Evolutionary conservation across 257 asterid species (phyloP), one percentile per base, ranked within the genome.

Genomic region (Oldenlandia corymbosa): DNA sequence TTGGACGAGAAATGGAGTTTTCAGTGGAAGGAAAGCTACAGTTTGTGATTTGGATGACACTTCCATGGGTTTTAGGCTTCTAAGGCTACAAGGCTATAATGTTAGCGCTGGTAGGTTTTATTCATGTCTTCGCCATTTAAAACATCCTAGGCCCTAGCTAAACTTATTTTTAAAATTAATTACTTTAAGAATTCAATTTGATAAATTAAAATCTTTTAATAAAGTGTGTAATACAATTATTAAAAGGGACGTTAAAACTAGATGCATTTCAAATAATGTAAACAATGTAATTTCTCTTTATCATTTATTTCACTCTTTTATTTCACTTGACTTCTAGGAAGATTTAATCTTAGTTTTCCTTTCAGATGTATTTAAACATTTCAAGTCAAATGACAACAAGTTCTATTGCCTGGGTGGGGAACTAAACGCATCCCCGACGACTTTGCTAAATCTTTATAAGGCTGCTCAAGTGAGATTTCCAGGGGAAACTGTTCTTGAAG

Each of bases 61-160:
- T 26, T 72, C 80, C 62, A 81, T 77, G 85, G 85, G 80, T 10
- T 68, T 84, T 34, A 75, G 87, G 73, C 83, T 81, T 53, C 75
- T 81, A 24, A 77, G 87, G 41, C 42, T 79, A 55, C 70, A 79
- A 8, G 91, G 91, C 37, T 81, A 58, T 43, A 24, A 77, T 36
- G 71, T 77, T 7, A 66, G 62, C 23, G 79, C 84, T 16, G 70
- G 86, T 80, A 71, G 6, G 46, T 59, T 3, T 31, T 1, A 39
- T n/a, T n/a, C n/a, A 34, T 34, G 12, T 39, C 7, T 2, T 39
- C 10, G 12, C 10, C 10, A 34, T 3, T 7, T 39, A 39, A 39
- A 6, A 39, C 10, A 39, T 2, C 7, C 10, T 39, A 39, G 7
- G 1, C 39, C 39, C 9, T 34, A 34, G 9, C n/a, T 3, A 34